Conservation (phyloP, 805 yeast species). For the Candida khao-thaluensis region DNA sequence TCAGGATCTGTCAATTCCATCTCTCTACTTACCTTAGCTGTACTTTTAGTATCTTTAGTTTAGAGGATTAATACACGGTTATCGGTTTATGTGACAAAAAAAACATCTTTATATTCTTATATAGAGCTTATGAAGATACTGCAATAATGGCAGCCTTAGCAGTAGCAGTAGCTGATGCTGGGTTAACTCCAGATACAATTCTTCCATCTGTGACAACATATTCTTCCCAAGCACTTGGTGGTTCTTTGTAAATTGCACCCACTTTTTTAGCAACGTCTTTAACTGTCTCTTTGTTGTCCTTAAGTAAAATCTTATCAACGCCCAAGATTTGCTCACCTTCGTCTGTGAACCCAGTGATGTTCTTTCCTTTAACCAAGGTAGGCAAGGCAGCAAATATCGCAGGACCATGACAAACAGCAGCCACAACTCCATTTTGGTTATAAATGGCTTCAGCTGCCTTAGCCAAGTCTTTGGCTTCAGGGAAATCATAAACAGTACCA, state of each 20-base stretch:
- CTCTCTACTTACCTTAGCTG: too few species aligned
- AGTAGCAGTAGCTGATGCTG: slow-evolving; percentile 52
- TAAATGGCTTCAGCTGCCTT: slow-evolving; percentile 47
- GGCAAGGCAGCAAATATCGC: slow-evolving; percentile 51
- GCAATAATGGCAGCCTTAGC: slow-evolving; percentile 39
- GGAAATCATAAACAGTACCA: slow-evolving; percentile 58
- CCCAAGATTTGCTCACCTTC: slow-evolving; percentile 45
- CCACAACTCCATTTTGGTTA: slow-evolving; percentile 51
- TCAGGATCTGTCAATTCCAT: too few species aligned
- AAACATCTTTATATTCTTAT: too few species aligned
- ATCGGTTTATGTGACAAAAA: too few species aligned
- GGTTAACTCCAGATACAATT: slow-evolving; percentile 66
- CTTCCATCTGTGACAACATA: slow-evolving; percentile 55
- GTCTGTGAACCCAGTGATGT: slow-evolving; percentile 60
- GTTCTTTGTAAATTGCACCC: slow-evolving; percentile 47
- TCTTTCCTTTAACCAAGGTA: slow-evolving; percentile 49
- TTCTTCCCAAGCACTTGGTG: slow-evolving; percentile 52
- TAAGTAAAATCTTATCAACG: slow-evolving; percentile 20
- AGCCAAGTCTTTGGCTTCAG: slow-evolving; percentile 48
- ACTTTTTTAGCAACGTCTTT: slow-evolving; percentile 35
- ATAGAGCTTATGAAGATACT: too few species aligned
- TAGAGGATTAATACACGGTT: too few species aligned
- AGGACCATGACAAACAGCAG: slow-evolving; percentile 74
- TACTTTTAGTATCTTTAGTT: too few species aligned
- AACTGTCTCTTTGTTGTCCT: slow-evolving; percentile 32